Evolutionary conservation across 2,329 filamentous ascomycete species (phyloP), one percentile per base, ranked within the genome.

Genomic region (Corynespora cassiicola): DNA sequence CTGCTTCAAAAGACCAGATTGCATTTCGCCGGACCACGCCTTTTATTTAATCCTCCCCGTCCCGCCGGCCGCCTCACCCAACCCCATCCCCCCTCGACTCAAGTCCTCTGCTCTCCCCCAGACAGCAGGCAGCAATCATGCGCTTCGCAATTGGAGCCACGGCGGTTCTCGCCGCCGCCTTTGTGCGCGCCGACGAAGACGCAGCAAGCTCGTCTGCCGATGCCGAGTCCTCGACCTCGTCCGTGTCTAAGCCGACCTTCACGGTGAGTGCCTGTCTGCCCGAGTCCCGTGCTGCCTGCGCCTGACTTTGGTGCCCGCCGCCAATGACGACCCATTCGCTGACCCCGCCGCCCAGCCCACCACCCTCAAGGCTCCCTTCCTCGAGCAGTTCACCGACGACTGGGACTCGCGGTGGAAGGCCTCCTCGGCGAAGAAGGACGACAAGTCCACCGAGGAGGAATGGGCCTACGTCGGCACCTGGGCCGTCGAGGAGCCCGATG

Each of bases 401-500:
- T 97, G 92, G 92, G 87, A 96, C 57, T 76, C 81, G 54, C 82
- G 91, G 75, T 99, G 94, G 94, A 90, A 92, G 75, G 83, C 87
- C 42, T 97, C 92, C 31, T 87, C 94, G 69, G 94, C 94, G 56
- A 97, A 97, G 84, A 99, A 99, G 84, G 88, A 88, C 63, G 83
- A 86, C 54, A 82, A 80, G 68, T 84, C 85, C 48, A 84, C 85
- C 46, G 89, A 95, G 54, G 75, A 78, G 61, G 92, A 97, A 68
- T 97, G 94, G 94, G 90, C 91, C 39, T 99, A 96, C 71, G 84
- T 97, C 51, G 94, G 94, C 73, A 88, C 90, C 73, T 99, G 94
- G 94, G 76, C 90, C 33, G 94, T 96, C 47, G 94, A 99, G 78
- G 94, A 97, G 81, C 94, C 94, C 36, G 76, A 76, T 47, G 84